Base-by-base conservation (phyloP, 768 basidiomycete species). In the Podaxis sp. region DNA sequence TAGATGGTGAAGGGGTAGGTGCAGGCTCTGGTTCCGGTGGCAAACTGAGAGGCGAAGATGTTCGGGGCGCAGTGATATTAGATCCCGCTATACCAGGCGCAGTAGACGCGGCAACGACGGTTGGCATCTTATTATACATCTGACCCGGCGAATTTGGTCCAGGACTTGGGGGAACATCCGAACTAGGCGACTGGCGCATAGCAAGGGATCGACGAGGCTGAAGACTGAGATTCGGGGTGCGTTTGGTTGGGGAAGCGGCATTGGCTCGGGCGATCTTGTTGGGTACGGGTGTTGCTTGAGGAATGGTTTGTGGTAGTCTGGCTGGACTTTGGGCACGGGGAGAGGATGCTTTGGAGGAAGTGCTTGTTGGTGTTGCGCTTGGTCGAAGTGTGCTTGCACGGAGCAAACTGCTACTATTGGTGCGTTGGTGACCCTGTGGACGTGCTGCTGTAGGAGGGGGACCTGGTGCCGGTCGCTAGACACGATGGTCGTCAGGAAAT, bases 291-390 rank as follows among this genome's bases (percentile, higher is more conserved):
- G 78, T 68, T 6, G 76, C 68, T 37, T 65, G 68, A 38, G 64
- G 71, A 64, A 46, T 79, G 71, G 66, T 79, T 81, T 59, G 69
- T 73, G 40, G 73, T 69, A 15, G 80, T 74, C 69, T 88, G 2
- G 54, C 88, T 25, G 75, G 78, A 19, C 89, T 92, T 3, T 75
- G 72, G 6, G 90, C 83, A 19, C 90, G 86, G 8, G 88, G 84
- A 17, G 89, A 87, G 29, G 87, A 84, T 36, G 77, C 72, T 54
- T 76, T 69, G 22, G 81, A 78, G 5, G 82, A 80, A 25, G 79
- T 13, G 73, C 56, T 38, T 43, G 49, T 46, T 41, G 59, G 36
- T 17, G 59, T n/a, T 57, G 53, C 24, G 38, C 53, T 36, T 29
- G 65, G 63, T 68, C 77, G 71, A 65, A 78, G 55, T 59, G 85